Base-by-base conservation (phyloP, 768 basidiomycete species). In the Lyophyllum atratum region DNA sequence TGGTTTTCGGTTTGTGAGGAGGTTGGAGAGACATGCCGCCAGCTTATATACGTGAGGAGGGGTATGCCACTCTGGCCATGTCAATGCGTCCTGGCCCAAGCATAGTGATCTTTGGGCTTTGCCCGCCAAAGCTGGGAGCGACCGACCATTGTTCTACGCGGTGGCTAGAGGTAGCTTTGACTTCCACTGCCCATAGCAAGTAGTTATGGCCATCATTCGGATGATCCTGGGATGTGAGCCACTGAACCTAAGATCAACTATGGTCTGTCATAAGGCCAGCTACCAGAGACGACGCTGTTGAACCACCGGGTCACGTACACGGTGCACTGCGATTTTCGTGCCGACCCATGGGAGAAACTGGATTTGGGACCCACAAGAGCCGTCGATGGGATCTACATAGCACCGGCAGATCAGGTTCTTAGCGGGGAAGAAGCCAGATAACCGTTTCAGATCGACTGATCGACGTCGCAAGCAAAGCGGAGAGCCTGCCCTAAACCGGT, bases 401-500 rank as follows among this genome's bases (percentile, higher is more conserved):
- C 6, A n/a, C n/a, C n/a, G n/a, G 34, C 14, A 37, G 39, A 40
- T 40, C 39, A 40, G 39, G 39, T 40, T 19, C 39, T n/a, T 19
- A n/a, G 39, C 10, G 17, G 34, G 34, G 34, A 37, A 40, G 17
- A 15, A 19, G 45, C 26, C 6, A 17, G 45, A 29, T 47, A n/a
- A 47, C 26, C 39, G 39, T 40, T 49, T 17, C 4, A n/a, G 37
- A 17, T 28, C 26, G 26, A 21, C 31, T 22, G 28, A 37, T 54
- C 37, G 37, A 28, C 46, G 28, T 40, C 39, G 34, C 22, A 21
- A 12, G 22, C 28, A n/a, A 22, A 33, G 21, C 17, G 14, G 25
- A 46, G 39, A 12, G n/a, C 59, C 59, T 33, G 59, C 59, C 59
- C 59, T 60, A 44, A 53, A 53, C 9, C 29, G n/a, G 28, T 14